Base-by-base conservation (phyloP, 2,329 filamentous ascomycete genomes). In the Fusarium pseudocircinatum region DNA sequence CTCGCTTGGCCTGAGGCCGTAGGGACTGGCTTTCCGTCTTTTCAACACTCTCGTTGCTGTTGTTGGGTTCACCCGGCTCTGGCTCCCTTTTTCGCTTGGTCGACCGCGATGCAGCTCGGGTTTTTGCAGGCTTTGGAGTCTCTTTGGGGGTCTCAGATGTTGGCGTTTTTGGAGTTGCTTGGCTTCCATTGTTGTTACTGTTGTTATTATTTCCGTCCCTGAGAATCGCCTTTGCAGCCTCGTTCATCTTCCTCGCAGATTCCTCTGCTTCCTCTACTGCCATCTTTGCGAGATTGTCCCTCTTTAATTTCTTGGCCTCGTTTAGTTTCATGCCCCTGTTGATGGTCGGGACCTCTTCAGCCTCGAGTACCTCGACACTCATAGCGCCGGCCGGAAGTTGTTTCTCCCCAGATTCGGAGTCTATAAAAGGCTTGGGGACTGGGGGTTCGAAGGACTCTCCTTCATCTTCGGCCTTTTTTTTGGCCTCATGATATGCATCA, bases 291-390 rank as follows among this genome's bases (percentile, higher is more conserved):
- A 91, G 82, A 11, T 89, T 88, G 80, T 93, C 90, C 61, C 90
- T 85, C 82, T 94, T 94, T 16, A 92, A 83, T 79, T 93, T 93
- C 82, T 94, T 94, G 6, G 93, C 91, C 75, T 94, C 92, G 78
- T 94, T 94, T 30, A 94, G 85, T 78, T 93, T 92, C 90, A 94
- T 93, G 14, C 93, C 92, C 58, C 92, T 87, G 80, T 94, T 93
- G 78, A 90, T 90, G 20, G 91, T 85, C 60, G 89, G 88, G 39
- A 89, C 87, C 72, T 93, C 91, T 39, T 92, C 89, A 20, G 85
- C 85, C 37, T 86, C 87, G 49, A 90, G 77, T 28, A 87, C 84
- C 40, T 90, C 88, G 30, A 87, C 83, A 66, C 87, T 90, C 50
- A 91, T 87, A 4, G 89, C 89, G 20, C 90, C 90, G 67, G 88